These are phyloP conservation scores for Hymenoscyphus repandus DNA, from an alignment of 2,329 filamentous ascomycete genomes.

Conservation along the genomic window DNA sequence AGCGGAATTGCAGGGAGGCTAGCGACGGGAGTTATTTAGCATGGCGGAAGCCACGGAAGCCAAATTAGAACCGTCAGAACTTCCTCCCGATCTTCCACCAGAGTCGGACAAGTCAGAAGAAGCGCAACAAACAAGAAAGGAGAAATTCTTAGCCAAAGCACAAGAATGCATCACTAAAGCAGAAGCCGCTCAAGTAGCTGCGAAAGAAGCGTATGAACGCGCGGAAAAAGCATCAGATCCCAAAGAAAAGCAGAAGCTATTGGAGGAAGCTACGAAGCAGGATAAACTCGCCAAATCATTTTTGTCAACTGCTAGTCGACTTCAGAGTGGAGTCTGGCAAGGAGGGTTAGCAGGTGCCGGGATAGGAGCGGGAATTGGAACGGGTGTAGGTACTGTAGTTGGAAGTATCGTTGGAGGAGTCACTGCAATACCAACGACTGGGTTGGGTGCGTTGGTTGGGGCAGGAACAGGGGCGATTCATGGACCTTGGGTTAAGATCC, in stretches of 20 bases:
- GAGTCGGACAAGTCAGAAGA: neutral
- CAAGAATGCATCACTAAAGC: conserved; percentile 13
- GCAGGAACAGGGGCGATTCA: conserved; percentile 19
- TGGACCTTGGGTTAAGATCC: conserved; percentile 23
- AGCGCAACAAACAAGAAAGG: conserved; percentile 7
- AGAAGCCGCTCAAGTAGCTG: conserved; percentile 8
- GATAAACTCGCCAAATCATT: conserved; percentile 44
- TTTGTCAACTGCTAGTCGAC: conserved; percentile 56
- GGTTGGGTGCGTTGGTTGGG: conserved; percentile 18
- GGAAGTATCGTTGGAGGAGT: conserved; percentile 1
- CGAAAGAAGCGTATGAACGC: conserved; percentile 4
- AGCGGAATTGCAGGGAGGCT: no score
- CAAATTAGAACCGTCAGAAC: no score
- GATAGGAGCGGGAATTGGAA: conserved; percentile 21
- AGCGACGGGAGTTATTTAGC: no score
- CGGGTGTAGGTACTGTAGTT: conserved; percentile 14
- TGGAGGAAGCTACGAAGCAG: conserved; percentile 17
- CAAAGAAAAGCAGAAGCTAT: conserved; percentile 13
- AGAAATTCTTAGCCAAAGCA: conserved; percentile 17
- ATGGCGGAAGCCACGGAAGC: no score
- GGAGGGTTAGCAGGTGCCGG: conserved; percentile 19
- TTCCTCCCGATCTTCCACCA: no score
- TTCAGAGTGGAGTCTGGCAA: conserved; percentile 27
- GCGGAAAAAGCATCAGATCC: conserved; percentile 9
- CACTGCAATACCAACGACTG: conserved; percentile 13